Conservation (phyloP, 176 grass and related monocot species). For the Eleusine coracana region DNA sequence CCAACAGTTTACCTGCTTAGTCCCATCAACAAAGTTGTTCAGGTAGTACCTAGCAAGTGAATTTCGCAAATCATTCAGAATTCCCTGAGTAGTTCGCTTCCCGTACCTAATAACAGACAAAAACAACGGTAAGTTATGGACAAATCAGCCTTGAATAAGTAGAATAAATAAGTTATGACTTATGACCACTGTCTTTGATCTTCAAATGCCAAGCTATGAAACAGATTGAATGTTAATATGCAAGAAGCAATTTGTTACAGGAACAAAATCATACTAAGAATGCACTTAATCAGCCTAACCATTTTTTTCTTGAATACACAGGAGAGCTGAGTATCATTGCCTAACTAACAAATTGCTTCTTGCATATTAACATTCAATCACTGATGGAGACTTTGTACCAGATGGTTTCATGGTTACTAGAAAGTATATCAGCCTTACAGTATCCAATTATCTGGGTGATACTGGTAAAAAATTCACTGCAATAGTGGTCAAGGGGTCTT, state of each 20-base stretch:
- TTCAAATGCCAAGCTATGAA: slow-evolving; percentile 17
- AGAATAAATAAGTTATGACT: background rate
- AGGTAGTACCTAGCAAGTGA: slow-evolving; percentile 88
- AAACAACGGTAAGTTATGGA: slow-evolving; percentile 2
- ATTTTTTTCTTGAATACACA: background rate
- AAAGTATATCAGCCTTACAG: slow-evolving; percentile 5
- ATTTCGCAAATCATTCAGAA: slow-evolving; percentile 81
- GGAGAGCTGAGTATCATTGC: too few species aligned
- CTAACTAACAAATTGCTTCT: too few species aligned
- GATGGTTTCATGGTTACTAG: slow-evolving; percentile 2
- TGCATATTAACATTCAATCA: too few species aligned
- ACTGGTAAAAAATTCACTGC: background rate
- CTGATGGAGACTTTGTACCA: background rate
- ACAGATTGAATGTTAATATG: slow-evolving; percentile 15
- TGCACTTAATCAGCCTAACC: slow-evolving; percentile 9
- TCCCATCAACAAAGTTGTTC: slow-evolving; percentile 95
- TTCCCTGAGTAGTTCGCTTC: slow-evolving; percentile 78
- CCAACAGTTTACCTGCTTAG: slow-evolving; percentile 73
- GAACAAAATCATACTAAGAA: slow-evolving; percentile 10
- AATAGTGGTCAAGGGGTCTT: background rate
- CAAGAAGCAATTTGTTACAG: background rate
- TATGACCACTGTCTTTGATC: slow-evolving; percentile 19
- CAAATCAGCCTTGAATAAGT: background rate
- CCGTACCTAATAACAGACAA: slow-evolving; percentile 71
- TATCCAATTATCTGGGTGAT: background rate